A percentile compares a stretch with the other conserved stretches of the same genome.
Conservation (phyloP, 192 early-diverging fungal genomes). For the Glomus cerebriforme region DNA sequence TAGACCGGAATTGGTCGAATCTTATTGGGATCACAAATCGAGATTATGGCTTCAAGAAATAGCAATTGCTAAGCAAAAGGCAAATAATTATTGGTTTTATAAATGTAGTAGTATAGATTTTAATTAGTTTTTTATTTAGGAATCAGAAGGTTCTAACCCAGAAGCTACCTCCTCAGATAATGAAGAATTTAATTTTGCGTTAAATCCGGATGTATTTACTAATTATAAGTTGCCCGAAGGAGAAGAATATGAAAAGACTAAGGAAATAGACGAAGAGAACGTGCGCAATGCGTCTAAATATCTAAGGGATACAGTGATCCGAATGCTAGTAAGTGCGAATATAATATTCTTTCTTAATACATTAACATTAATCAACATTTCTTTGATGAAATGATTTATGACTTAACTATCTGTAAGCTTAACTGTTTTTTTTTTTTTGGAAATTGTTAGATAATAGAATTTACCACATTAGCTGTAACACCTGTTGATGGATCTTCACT, state of each 20-base stretch:
- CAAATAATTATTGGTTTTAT: neutral
- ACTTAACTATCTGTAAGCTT: constrained; percentile 14
- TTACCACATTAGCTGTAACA: constrained; percentile 64
- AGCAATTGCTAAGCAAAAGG: constrained; percentile 48
- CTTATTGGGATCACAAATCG: constrained; percentile 82
- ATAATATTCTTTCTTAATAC: too few species aligned
- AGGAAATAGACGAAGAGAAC: constrained; percentile 36
- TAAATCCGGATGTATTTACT: constrained; percentile 57
- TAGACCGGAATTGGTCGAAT: constrained; percentile 82
- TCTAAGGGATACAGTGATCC: constrained; percentile 68
- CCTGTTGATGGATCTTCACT: constrained; percentile 81
- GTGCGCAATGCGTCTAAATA: constrained; percentile 76
- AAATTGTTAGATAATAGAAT: constrained; percentile 58
- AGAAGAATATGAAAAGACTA: constrained; percentile 36
- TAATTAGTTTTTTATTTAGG: neutral
- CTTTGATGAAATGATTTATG: too few species aligned
- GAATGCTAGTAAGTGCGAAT: constrained; percentile 50
- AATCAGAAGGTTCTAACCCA: neutral
- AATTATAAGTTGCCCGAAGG: constrained; percentile 16
- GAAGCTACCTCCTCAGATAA: neutral
- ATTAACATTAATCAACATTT: too few species aligned
- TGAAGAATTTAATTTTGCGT: constrained; percentile 47
- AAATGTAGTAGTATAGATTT: neutral
- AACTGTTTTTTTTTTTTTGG: constrained; percentile 27
- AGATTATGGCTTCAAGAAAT: constrained; percentile 63